A percentile compares a stretch with the other conserved stretches of the same genome.
phyloP scores from a whole-genome alignment of 148 eudicot genomes.

The Bassia scoparia region DNA sequence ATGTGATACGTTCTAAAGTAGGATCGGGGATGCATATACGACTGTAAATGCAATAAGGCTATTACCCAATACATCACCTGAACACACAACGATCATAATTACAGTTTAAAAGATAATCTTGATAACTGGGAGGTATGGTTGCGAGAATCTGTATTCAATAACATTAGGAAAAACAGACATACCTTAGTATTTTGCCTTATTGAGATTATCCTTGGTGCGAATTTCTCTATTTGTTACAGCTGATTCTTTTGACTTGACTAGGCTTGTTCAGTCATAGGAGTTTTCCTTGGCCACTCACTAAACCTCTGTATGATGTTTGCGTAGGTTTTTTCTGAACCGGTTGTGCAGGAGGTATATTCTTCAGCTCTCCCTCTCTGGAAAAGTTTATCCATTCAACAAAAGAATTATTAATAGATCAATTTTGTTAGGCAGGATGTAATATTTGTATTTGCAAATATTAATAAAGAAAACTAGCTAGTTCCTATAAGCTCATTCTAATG shows the following conservation, averaged over 20 bases:
- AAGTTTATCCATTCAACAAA: background rate
- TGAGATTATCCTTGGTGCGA: slow-evolving; percentile 27
- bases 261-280: slow-evolving; percentile 20
- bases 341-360: slow-evolving; percentile 26
- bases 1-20: background rate
- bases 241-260: slow-evolving; percentile 36
- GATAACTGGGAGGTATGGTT: background rate
- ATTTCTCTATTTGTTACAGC: slow-evolving; percentile 22
- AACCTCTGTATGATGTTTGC: slow-evolving; percentile 27
- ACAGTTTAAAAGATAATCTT: background rate
- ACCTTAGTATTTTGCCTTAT: slow-evolving; percentile 56
- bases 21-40: background rate
- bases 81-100: background rate
- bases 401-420: background rate
- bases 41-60: background rate
- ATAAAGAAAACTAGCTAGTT: background rate
- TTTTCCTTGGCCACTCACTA: slow-evolving; percentile 30
- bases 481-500: background rate
- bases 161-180: background rate
- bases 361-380: slow-evolving; percentile 51
- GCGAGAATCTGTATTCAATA: no score
- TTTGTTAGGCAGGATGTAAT: no score
- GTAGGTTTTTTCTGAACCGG: slow-evolving; percentile 32
- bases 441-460: background rate
- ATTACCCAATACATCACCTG: background rate